Base-by-base conservation (phyloP, 2,329 filamentous ascomycete species). In the Herpotrichia juniperi region DNA sequence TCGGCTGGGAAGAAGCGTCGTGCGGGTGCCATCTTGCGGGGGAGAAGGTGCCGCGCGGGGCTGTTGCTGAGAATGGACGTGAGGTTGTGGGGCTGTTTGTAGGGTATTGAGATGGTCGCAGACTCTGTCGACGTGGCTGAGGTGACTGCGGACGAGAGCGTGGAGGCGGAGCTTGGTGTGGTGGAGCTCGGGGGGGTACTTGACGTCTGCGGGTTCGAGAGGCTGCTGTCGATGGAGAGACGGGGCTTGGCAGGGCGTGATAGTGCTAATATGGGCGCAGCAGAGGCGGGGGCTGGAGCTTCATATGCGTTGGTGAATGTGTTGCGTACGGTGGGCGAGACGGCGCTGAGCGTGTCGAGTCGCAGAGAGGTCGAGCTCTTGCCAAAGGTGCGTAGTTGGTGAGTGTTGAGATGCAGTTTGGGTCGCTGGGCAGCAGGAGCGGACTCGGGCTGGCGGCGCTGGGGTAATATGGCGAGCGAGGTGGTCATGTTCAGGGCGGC, bases 281-380 rank as follows among this genome's bases (percentile, higher is more conserved):
- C 52, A 12, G 70, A 63, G 26, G 65, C 53, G 17, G 60, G 42
- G 56, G 60, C 63, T 17, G 74, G 68, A 47, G 76, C 71, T 48
- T 83, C 79, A 59, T 84, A 85, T 45, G 82, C 80, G 71, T 87
- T 87, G 61, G 75, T 79, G 64, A 85, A 85, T 46, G 84, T 87
- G 68, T 87, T 87, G 61, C 81, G 77, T 35, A 79, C 74, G 1
- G 84, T 87, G 10, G 85, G 85, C 7, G 85, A 86, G 25, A 80
- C 78, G n/a, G 81, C 75, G 44, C 80, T 81, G 19, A 83, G 72
- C 2, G 80, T 80, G 39, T 81, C 77, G 42, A 84, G 74, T 12
- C 81, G 78, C 40, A 85, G 70, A 48, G 79, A 80, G 22, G 79
- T 80, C 21, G 79, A 78, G 31, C 77, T 78, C 55, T 79, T 83